These are phyloP conservation scores for Gastrodia elata DNA, from an alignment of 106 monocot species.

Conservation along the genomic window DNA sequence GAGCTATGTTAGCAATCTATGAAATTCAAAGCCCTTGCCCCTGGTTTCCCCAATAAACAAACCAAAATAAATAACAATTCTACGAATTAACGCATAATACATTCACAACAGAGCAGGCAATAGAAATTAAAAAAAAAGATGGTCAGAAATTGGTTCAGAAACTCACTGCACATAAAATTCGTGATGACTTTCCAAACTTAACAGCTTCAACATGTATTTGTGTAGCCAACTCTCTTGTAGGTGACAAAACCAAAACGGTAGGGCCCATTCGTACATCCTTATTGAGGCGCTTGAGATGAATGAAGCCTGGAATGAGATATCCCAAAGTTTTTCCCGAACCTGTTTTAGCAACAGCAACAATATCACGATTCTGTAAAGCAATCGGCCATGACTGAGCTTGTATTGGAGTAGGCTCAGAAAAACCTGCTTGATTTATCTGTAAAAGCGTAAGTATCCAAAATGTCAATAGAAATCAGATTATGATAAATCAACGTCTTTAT, in stretches of 20 bases:
- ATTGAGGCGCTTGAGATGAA: constrained; percentile 39
- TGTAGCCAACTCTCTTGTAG: constrained; percentile 83
- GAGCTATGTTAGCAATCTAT: too few species aligned
- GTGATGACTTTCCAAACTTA: constrained; percentile 65
- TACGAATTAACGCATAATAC: background rate
- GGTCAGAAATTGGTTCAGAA: background rate
- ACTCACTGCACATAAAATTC: constrained; percentile 55
- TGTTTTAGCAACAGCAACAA: constrained; percentile 75
- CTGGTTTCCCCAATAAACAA: too few species aligned
- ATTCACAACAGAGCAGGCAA: background rate
- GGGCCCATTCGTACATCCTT: constrained; percentile 58
- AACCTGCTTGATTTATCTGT: constrained; percentile 63
- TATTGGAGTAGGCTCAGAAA: constrained; percentile 65
- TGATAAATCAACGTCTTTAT: background rate
- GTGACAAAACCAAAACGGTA: constrained; percentile 64
- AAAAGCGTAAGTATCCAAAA: constrained; percentile 1
- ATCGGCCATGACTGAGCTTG: constrained; percentile 85
- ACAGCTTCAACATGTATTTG: constrained; percentile 67
- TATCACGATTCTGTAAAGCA: constrained; percentile 50
- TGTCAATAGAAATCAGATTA: background rate
- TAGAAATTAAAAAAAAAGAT: background rate
- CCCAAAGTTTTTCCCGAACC: constrained; percentile 84
- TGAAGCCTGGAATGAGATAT: constrained; percentile 66
- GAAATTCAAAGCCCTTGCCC: too few species aligned
- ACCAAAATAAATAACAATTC: too few species aligned